phyloP scores from a whole-genome alignment of 441 rosid species.

The Populus trichocarpa region DNA sequence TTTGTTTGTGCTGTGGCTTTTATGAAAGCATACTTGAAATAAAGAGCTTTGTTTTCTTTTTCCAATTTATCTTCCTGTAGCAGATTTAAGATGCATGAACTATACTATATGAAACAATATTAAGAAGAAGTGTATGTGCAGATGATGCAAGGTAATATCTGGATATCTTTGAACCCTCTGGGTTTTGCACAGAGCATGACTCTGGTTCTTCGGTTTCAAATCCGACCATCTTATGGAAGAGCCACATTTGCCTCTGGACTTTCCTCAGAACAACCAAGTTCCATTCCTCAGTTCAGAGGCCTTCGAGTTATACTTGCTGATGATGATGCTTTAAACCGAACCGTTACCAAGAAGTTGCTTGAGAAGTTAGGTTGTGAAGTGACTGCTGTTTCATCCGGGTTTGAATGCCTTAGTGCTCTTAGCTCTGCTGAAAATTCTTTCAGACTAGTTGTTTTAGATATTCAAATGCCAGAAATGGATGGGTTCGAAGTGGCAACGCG shows the following conservation, averaged over 20 bases:
- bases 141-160: constrained; percentile 77
- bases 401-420: constrained; percentile 63
- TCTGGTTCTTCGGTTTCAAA: constrained; percentile 61
- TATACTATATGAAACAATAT: neutral
- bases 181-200: constrained; percentile 69
- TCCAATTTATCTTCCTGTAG: neutral
- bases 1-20: neutral
- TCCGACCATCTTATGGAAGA: constrained; percentile 40
- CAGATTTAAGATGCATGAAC: neutral
- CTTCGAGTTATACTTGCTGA: constrained; percentile 71
- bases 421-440: constrained; percentile 45
- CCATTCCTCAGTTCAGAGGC: constrained; percentile 61
- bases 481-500: constrained; percentile 80
- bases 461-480: constrained; percentile 80
- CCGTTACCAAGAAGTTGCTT: constrained; percentile 76
- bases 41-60: neutral
- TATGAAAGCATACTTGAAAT: neutral
- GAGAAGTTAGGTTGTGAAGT: constrained; percentile 85
- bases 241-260: constrained; percentile 36
- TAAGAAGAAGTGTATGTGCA: constrained; percentile 27
- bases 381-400: constrained; percentile 67
- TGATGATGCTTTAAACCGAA: constrained; percentile 63
- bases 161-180: constrained; percentile 48
- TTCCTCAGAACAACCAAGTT: constrained; percentile 46
- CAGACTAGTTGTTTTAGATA: constrained; percentile 69